phyloP scores from a whole-genome alignment of 106 monocot species.

The Iris macrosiphon region DNA sequence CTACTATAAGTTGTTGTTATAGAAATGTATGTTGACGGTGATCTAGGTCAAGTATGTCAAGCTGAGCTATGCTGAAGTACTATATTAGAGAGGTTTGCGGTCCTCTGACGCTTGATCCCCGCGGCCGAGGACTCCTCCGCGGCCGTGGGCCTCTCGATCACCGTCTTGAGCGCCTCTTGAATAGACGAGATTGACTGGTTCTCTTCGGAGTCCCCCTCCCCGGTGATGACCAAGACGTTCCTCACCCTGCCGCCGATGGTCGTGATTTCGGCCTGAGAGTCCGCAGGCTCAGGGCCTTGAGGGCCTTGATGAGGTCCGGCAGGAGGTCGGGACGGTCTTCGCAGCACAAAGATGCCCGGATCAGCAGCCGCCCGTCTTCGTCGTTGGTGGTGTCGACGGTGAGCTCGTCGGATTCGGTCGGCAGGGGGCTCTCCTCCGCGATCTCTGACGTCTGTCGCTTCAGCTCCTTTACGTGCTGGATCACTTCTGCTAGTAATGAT shows the following conservation, averaged over 20 bases:
- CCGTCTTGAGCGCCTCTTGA: slow-evolving; percentile 67
- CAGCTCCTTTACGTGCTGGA: slow-evolving; percentile 91
- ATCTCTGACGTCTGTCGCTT: slow-evolving; percentile 79
- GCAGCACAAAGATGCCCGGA: slow-evolving; percentile 84
- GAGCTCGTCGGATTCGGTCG: slow-evolving; percentile 85
- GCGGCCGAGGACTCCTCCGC: slow-evolving; percentile 24
- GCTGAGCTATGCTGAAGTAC: slow-evolving; percentile 6
- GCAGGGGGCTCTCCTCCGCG: slow-evolving; percentile 55
- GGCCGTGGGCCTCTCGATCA: slow-evolving; percentile 53
- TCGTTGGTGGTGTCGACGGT: slow-evolving; percentile 57
- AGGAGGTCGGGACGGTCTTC: slow-evolving; percentile 79
- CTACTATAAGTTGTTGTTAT: no score
- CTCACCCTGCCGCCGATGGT: slow-evolving; percentile 83
- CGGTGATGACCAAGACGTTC: slow-evolving; percentile 68
- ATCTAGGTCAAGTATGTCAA: no score
- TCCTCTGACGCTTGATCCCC: slow-evolving; percentile 69
- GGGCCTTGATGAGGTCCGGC: slow-evolving; percentile 68
- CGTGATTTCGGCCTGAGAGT: slow-evolving; percentile 80
- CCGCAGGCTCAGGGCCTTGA: slow-evolving; percentile 57
- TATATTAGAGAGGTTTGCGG: slow-evolving; percentile 28
- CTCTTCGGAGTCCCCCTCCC: slow-evolving; percentile 22
- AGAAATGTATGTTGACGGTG: no score
- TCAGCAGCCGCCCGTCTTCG: slow-evolving; percentile 57
- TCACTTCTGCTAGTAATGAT: slow-evolving; percentile 90
- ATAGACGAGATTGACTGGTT: slow-evolving; percentile 40